phyloP scores from a whole-genome alignment of 2,329 filamentous ascomycete genomes.

The Xylaria sp. region DNA sequence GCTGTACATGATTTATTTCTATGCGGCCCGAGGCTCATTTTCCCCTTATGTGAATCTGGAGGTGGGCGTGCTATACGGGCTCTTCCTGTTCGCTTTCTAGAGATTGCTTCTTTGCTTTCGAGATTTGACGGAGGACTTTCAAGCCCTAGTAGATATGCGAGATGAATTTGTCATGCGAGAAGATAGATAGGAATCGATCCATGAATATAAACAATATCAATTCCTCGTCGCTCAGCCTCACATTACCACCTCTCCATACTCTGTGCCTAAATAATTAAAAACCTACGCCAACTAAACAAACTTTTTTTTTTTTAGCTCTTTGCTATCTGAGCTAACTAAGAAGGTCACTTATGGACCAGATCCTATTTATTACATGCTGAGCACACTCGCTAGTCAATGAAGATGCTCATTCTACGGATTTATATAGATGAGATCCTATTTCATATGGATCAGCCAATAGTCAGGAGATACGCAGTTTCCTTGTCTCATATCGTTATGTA shows the following conservation, averaged over 20 bases:
- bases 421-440: neutral
- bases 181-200: neutral
- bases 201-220: neutral
- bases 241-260: neutral
- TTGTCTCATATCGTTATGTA: conserved; percentile 6
- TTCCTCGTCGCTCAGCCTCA: neutral
- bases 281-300: neutral
- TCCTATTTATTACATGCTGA: neutral
- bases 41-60: neutral
- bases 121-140: neutral
- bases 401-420: too few relatives aligned
- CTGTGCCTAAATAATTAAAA: neutral
- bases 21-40: too few relatives aligned
- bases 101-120: neutral
- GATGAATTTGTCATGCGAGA: neutral
- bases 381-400: neutral
- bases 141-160: neutral
- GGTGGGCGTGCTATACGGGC: neutral
- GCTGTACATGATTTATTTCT: neutral
- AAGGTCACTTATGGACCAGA: too few relatives aligned
- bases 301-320: neutral
- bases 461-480: neutral
- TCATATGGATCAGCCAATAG: neutral
- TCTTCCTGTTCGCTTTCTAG: neutral
- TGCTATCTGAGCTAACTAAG: neutral